Base-by-base conservation (phyloP, 1,284 basidiomycete species). In the Schizophyllum commune region DNA sequence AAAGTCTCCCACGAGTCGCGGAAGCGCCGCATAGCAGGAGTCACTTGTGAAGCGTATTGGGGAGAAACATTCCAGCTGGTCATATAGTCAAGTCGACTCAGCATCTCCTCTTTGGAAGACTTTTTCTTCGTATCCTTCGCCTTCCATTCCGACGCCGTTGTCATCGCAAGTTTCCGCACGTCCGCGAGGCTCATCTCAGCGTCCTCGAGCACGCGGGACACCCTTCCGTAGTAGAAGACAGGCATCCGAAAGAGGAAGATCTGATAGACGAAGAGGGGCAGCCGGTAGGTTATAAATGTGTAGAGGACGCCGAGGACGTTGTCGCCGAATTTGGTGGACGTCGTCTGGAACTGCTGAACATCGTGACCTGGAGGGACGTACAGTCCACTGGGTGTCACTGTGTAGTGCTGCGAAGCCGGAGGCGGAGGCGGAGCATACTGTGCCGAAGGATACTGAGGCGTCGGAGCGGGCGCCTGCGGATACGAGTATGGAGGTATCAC, bases 1-100 rank as follows among this genome's bases (percentile, higher is more conserved):
- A 80, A 79, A 1, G 65, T 64, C 61, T 77, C 75, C 78, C 79
- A 80, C 1, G 71, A 69, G 1, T 57, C 58, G 58, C 71, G 72
- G 4, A 74, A 61, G 22, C 66, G 66, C 9, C 39, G 47, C 34
- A 58, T 52, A 13, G 53, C 53, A 55, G 53, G 61, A 79, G 79
- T 1, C 66, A 65, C 60, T 77, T 74, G 78, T 78, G 79, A 5
- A 68, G 67, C 5, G 60, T 56, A 52, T 69, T 72, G 56, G 74
- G 66, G 19, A 60, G 64, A 34, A 67, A 56, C 11, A 61, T 47
- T 27, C 57, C 66, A 22, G 57, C 56, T 4, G 59, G 59, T 5
- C 63, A 57, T 5, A 60, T 58, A 32, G 60, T 62, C 9, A 58
- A 60, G 32, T 62, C 55, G 5, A 59, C 39, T 2, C 56, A n/a